Evolutionary conservation across 1,284 basidiomycete species (phyloP).

Genomic region (Neolentinus lepideus): DNA sequence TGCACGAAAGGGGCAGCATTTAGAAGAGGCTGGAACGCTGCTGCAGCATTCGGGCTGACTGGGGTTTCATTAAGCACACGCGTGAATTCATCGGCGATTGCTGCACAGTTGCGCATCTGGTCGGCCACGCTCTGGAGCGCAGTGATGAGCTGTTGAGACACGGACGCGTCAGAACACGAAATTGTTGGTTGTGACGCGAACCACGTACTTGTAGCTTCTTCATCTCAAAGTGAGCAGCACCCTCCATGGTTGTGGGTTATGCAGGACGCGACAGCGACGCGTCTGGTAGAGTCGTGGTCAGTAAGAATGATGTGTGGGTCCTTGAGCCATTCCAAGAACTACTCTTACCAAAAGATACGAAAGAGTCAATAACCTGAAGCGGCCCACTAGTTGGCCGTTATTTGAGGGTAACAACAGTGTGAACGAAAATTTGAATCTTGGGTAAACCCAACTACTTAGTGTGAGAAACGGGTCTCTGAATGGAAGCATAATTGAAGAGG

Average conservation of each 20-base stretch:
- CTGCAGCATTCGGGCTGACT: constrained; percentile 7
- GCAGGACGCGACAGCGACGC: constrained; percentile 2
- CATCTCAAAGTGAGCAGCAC: constrained; percentile 33
- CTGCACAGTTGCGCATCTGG: constrained; percentile 51
- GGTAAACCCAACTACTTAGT: not conserved
- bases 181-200: constrained; percentile 4
- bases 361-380: not conserved
- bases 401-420: not conserved
- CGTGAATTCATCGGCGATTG: constrained; percentile 45
- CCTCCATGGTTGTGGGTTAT: constrained; percentile 11
- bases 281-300: not conserved
- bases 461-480: not conserved
- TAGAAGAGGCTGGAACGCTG: constrained; percentile 12
- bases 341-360: not conserved
- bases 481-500: constrained; percentile 7
- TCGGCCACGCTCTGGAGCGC: constrained; percentile 48
- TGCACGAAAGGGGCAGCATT: constrained; percentile 16
- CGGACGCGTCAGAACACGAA: constrained; percentile 5
- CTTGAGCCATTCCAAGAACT: not conserved
- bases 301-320: not conserved
- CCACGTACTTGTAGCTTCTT: constrained; percentile 39
- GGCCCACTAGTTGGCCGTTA: not conserved
- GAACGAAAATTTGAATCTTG: not conserved
- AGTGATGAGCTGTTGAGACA: constrained; percentile 35
- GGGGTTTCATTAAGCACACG: constrained; percentile 15